Conservation (phyloP, 2,329 filamentous ascomycete species). For the Colletotrichum filicis region DNA sequence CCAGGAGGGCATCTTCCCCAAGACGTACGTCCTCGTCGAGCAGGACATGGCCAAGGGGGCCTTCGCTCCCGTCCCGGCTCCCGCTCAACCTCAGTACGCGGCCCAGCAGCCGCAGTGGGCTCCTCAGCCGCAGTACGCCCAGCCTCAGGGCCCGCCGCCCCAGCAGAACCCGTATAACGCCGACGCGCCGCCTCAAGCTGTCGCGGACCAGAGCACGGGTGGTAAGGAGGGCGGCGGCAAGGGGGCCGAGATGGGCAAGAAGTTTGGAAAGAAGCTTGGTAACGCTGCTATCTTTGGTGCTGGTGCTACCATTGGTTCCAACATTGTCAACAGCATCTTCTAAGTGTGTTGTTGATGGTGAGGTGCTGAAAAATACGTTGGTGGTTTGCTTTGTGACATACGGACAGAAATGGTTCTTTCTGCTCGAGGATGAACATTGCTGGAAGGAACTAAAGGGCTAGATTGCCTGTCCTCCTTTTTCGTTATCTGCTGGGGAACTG, state of each 20-base stretch:
- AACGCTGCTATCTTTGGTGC: conserved; percentile 89
- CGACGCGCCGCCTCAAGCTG: conserved; percentile 79
- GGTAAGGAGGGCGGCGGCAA: conserved; percentile 65
- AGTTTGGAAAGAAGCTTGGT: conserved; percentile 92
- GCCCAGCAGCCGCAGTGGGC: conserved; percentile 35
- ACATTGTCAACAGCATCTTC: conserved; percentile 92
- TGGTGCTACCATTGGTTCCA: conserved; percentile 88
- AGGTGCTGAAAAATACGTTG: neutral
- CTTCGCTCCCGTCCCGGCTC: conserved; percentile 26
- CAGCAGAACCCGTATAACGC: conserved; percentile 73
- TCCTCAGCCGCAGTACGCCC: conserved; percentile 52
- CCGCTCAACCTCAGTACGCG: conserved; percentile 41
- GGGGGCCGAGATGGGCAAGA: conserved; percentile 83
- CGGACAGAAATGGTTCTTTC: neutral
- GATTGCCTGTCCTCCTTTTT: neutral
- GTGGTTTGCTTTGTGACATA: neutral
- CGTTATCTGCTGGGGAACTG: neutral
- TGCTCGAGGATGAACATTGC: no score
- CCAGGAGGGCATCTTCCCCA: conserved; percentile 93
- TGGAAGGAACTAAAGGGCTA: neutral
- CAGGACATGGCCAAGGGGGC: conserved; percentile 60
- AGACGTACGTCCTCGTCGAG: conserved; percentile 84
- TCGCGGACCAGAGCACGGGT: conserved; percentile 68
- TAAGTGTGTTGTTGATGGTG: conserved; percentile 51
- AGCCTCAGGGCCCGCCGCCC: conserved; percentile 54